phyloP scores from a whole-genome alignment of 192 early-diverging fungal genomes.

The Paraglomus occultum region DNA sequence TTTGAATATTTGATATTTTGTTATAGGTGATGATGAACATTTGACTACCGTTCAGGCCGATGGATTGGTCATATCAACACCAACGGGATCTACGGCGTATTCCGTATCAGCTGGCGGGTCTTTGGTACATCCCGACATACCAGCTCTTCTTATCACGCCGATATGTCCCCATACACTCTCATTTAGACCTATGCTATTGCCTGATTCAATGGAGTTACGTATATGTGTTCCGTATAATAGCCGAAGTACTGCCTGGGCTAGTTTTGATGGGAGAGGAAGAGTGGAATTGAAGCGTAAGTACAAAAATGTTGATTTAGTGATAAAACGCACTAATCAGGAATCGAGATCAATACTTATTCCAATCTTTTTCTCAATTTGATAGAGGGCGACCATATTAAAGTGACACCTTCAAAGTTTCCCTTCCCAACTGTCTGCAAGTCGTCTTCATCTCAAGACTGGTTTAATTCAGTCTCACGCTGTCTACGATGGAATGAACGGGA shows the following conservation, averaged over 20 bases:
- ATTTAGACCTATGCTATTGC: conserved; percentile 95
- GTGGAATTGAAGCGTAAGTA: conserved; percentile 73
- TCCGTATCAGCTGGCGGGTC: conserved; percentile 93
- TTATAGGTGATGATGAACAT: conserved; percentile 66
- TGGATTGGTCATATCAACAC: conserved; percentile 90
- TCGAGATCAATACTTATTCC: neutral
- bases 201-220: conserved; percentile 86
- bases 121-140: conserved; percentile 92
- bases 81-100: conserved; percentile 91
- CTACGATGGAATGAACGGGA: conserved; percentile 93
- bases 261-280: conserved; percentile 92
- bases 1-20: neutral
- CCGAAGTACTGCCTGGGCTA: conserved; percentile 88
- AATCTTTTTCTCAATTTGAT: conserved; percentile 17
- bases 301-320: neutral
- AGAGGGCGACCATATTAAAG: conserved; percentile 84
- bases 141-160: conserved; percentile 89
- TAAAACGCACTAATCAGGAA: neutral
- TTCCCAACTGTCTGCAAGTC: conserved; percentile 82
- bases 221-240: conserved; percentile 82
- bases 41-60: conserved; percentile 96
- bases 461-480: conserved; percentile 77
- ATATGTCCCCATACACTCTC: conserved; percentile 93
- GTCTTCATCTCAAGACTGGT: conserved; percentile 88
- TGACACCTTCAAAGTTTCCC: conserved; percentile 82